Conservation (phyloP, 2,329 filamentous ascomycete genomes). For the Hirsutella rhossiliensis region DNA sequence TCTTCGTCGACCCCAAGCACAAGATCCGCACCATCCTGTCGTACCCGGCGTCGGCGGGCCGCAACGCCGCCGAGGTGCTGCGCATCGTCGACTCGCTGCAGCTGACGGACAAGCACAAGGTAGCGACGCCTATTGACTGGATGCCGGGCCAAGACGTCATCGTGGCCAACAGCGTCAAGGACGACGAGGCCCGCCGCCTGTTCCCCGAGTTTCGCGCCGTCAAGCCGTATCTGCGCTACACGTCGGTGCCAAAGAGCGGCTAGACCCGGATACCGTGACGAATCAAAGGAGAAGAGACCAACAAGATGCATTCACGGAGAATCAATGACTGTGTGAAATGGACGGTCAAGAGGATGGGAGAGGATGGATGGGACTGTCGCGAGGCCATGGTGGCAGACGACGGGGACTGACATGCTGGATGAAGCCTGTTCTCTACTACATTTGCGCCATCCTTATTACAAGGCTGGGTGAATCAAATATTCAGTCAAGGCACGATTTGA, state of each 20-base stretch:
- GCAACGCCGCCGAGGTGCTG: conserved; percentile 69
- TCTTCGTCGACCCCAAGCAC: conserved; percentile 89
- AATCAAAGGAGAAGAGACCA: not conserved
- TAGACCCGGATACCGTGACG: not conserved
- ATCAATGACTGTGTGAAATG: too few species aligned
- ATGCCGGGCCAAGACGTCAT: conserved; percentile 82
- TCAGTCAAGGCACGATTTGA: too few species aligned
- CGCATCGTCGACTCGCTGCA: conserved; percentile 70
- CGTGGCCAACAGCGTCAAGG: conserved; percentile 71
- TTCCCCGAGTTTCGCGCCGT: conserved; percentile 65
- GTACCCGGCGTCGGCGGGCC: conserved; percentile 84
- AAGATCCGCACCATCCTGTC: conserved; percentile 85
- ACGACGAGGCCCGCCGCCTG: conserved; percentile 75
- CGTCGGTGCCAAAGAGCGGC: conserved; percentile 46
- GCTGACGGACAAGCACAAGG: conserved; percentile 75
- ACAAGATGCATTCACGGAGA: too few species aligned
- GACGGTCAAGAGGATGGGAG: too few species aligned
- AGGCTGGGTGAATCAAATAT: too few species aligned
- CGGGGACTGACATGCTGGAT: too few species aligned
- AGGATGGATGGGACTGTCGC: too few species aligned
- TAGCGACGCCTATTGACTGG: conserved; percentile 90
- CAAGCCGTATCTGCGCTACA: conserved; percentile 66
- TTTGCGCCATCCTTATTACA: too few species aligned
- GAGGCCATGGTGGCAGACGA: too few species aligned
- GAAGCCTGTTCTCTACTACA: too few species aligned